These are phyloP conservation scores for Colletotrichum australisinense DNA, from an alignment of 2,329 filamentous ascomycete species.

Conservation along the genomic window DNA sequence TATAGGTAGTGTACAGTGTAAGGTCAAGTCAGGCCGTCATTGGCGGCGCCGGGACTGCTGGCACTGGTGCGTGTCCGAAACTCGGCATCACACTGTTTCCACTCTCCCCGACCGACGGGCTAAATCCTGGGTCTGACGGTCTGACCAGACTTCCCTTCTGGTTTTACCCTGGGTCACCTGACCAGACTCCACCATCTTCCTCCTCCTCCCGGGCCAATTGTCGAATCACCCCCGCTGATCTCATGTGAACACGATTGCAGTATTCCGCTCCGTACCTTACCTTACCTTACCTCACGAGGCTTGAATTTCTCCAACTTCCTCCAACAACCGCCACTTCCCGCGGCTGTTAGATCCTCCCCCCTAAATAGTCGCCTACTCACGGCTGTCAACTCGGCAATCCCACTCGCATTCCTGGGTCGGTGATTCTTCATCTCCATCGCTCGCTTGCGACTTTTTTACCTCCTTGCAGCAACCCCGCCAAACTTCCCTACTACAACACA, in stretches of 20 bases:
- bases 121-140: not conserved
- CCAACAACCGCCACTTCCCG: conserved; percentile 27
- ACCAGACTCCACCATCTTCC: no score
- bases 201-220: conserved; percentile 18
- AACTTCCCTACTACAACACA: conserved; percentile 8
- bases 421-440: not conserved
- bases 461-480: conserved; percentile 11
- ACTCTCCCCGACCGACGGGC: not conserved
- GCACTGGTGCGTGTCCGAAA: conserved; percentile 27
- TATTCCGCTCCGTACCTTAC: not conserved
- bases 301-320: conserved; percentile 24
- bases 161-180: no score
- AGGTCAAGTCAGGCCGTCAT: not conserved
- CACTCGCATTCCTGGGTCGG: not conserved
- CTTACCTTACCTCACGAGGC: not conserved
- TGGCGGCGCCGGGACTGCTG: not conserved
- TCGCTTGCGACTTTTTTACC: not conserved
- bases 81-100: conserved; percentile 21
- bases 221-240: conserved; percentile 33
- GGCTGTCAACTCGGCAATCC: conserved; percentile 24
- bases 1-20: no score
- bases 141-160: not conserved
- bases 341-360: conserved; percentile 20
- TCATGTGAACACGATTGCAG: conserved; percentile 36
- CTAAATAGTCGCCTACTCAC: not conserved